A percentile compares a stretch with the other conserved stretches of the same genome.
phyloP scores from a whole-genome alignment of 257 asterid species.

The Datura wrightii region DNA sequence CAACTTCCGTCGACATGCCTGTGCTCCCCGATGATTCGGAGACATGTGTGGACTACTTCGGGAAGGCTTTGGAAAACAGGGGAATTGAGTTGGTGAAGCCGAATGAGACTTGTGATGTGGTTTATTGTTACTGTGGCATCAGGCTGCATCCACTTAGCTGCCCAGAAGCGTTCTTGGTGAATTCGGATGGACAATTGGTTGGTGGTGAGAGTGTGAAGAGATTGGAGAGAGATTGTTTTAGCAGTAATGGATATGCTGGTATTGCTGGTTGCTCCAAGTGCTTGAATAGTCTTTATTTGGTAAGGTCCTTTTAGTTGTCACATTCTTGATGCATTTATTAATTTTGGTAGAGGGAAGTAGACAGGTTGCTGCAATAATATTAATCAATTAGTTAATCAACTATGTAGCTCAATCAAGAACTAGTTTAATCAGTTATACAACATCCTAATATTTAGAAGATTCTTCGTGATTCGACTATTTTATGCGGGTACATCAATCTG shows the following conservation, averaged over 20 bases:
- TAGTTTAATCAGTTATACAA: background rate
- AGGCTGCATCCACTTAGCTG: constrained; percentile 88
- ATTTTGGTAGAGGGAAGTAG: background rate
- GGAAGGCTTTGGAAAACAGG: constrained; percentile 62
- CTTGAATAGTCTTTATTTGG: constrained; percentile 84
- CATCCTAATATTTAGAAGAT: background rate
- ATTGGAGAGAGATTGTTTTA: constrained; percentile 73
- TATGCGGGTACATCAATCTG: no score
- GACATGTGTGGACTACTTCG: constrained; percentile 86
- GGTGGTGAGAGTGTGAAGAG: constrained; percentile 84
- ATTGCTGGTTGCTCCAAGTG: constrained; percentile 87
- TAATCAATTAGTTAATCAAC: background rate
- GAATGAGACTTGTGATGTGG: constrained; percentile 87
- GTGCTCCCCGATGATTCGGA: constrained; percentile 98
- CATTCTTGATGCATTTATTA: no score
- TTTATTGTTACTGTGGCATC: constrained; percentile 91
- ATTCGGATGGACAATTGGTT: constrained; percentile 58
- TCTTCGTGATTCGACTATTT: background rate
- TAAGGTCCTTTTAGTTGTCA: constrained; percentile 27
- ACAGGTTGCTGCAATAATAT: background rate
- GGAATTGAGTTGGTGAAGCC: constrained; percentile 77
- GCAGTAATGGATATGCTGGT: constrained; percentile 51
- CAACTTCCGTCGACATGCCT: constrained; percentile 65
- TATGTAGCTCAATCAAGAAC: background rate
- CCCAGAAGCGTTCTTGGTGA: constrained; percentile 73